Percentiles rank a stretch among this genome's conserved stretches.
Conservation (phyloP, 2,329 filamentous ascomycete genomes). For the Cadophora gregata region DNA sequence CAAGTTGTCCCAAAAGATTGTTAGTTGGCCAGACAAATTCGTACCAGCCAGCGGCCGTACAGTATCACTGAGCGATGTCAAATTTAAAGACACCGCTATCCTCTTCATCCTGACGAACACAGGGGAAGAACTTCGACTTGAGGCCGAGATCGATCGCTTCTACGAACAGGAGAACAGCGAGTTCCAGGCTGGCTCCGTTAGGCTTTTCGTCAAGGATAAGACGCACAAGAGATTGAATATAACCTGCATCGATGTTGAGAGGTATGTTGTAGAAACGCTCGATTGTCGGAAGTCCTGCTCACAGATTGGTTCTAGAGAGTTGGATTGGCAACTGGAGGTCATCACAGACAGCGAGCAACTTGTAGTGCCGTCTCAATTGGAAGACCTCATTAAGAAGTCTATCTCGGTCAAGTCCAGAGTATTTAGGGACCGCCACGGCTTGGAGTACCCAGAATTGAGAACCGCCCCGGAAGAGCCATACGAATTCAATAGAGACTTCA, state of each 20-base stretch:
- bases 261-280: slow-evolving; percentile 24
- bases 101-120: slow-evolving; percentile 35
- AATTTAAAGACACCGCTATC: slow-evolving; percentile 37
- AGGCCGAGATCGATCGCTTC: slow-evolving; percentile 39
- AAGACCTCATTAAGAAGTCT: slow-evolving; percentile 32
- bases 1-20: slow-evolving; percentile 31
- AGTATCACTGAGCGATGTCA: slow-evolving; percentile 25
- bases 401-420: slow-evolving; percentile 28
- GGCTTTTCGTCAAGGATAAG: slow-evolving; percentile 34
- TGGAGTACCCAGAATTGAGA: slow-evolving; percentile 34
- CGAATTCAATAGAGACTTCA: slow-evolving; percentile 2
- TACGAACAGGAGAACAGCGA: slow-evolving; percentile 24
- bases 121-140: slow-evolving; percentile 35
- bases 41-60: slow-evolving; percentile 26
- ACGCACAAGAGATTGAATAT: slow-evolving; percentile 39
- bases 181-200: slow-evolving; percentile 38
- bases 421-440: slow-evolving; percentile 34
- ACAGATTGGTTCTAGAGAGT: slow-evolving; percentile 28
- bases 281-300: slow-evolving; percentile 1
- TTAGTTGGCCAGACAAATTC: slow-evolving; percentile 28
- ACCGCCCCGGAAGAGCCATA: too few species aligned
- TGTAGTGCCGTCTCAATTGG: slow-evolving; percentile 29
- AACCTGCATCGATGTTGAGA: slow-evolving; percentile 40
- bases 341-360: slow-evolving; percentile 37
- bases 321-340: slow-evolving; percentile 43